Evolutionary conservation across 805 yeast genomes (phyloP), one percentile per base, ranked within the genome.

Genomic region (Isabelozyma rhagii): DNA sequence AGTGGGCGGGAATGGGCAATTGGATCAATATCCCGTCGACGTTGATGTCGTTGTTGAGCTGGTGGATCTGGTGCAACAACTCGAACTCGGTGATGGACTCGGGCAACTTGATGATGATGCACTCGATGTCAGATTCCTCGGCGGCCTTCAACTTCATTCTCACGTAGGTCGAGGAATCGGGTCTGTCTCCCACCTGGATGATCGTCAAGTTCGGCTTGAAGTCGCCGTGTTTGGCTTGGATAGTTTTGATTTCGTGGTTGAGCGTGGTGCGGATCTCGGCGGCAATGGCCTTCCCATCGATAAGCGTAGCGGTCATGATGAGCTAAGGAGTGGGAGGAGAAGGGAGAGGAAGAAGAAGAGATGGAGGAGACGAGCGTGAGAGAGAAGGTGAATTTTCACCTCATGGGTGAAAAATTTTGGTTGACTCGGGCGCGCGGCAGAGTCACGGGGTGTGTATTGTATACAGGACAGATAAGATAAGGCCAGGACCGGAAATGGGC

Each of bases 81-180:
- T 79, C 83, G 43, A 74, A 68, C 66, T 87, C 85, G 14, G 83
- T 64, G 47, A 82, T 78, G 39, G 69, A 57, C 51, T 77, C 86
- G 2, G 86, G 82, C 51, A 87, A 68, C 49, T 79, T 81, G 60
- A 84, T 75, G 48, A 85, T 76, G 36, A 75, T 67, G 68, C 92
- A 86, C 14, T 72, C 71, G 50, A 88, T 79, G 48, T 84, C 82
- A 39, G 91, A 84, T 55, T 84, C 89, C 49, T 76, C 73, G 28
- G 93, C 88, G 9, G 94, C 93, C 65, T 83, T 85, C 52, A 85
- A 69, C 67, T 88, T 88, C 90, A 86, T 87, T 55, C 82, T 79
- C 44, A 88, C 92, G 66, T 88, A 88, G 3, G 90, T 85, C n/a
- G 86, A 74, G 10, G 94, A 87, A 61, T 88, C 96, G 18, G 85